Evolutionary conservation across 2,329 filamentous ascomycete species (phyloP).

Genomic region (Colletotrichum lini): DNA sequence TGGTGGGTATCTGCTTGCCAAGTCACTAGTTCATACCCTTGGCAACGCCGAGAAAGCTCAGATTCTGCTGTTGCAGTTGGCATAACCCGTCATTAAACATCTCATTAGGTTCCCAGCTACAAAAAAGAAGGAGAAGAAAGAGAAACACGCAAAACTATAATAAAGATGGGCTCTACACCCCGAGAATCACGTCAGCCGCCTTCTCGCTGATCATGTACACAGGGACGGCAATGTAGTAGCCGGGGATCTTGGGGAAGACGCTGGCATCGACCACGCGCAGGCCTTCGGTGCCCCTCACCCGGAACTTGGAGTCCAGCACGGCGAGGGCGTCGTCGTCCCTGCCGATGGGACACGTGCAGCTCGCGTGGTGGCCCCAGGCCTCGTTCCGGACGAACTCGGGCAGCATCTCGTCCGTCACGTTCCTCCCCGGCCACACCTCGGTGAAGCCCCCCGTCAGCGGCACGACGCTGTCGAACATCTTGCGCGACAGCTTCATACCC

Average conservation of each 20-base stretch:
- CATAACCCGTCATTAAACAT: too few relatives aligned
- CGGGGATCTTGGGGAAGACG: slow-evolving; percentile 66
- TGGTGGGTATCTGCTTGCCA: too few relatives aligned
- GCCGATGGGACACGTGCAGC: slow-evolving; percentile 69
- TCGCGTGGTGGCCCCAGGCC: slow-evolving; percentile 72
- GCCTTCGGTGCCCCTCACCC: slow-evolving; percentile 66
- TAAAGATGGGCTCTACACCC: not conserved
- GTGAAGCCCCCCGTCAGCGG: slow-evolving; percentile 48
- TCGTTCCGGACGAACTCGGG: slow-evolving; percentile 64
- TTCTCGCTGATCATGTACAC: slow-evolving; percentile 72
- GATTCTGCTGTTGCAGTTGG: too few relatives aligned
- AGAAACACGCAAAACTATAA: too few relatives aligned
- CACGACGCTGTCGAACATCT: slow-evolving; percentile 48
- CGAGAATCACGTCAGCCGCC: slow-evolving; percentile 52
- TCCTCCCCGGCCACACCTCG: slow-evolving; percentile 53
- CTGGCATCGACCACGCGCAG: slow-evolving; percentile 73
- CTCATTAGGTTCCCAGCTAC: too few relatives aligned
- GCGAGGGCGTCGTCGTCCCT: slow-evolving; percentile 64
- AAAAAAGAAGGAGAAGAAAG: too few relatives aligned
- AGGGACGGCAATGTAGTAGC: slow-evolving; percentile 63
- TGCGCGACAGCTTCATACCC: slow-evolving; percentile 60
- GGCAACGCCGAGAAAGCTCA: too few relatives aligned
- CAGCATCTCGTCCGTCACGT: slow-evolving; percentile 59
- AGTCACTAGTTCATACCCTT: too few relatives aligned
- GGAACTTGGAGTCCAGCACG: slow-evolving; percentile 69